Conservation (phyloP, 495 filamentous ascomycete species). For the Hypoxylon lenormandii region DNA sequence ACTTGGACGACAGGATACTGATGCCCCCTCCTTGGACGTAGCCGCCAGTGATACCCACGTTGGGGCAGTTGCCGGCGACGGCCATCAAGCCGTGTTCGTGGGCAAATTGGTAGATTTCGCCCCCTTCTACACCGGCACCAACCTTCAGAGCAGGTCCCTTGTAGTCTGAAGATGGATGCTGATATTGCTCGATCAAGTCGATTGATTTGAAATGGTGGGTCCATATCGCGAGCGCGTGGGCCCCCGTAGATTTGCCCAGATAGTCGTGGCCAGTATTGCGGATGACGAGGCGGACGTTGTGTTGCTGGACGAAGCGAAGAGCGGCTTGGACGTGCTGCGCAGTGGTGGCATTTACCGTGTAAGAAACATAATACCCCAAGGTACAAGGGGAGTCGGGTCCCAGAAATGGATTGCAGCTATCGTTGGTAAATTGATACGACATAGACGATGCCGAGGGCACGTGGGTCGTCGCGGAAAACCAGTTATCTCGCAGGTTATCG, state of each 20-base stretch:
- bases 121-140: constrained; percentile 66
- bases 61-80: constrained; percentile 61
- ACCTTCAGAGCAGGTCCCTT: constrained; percentile 63
- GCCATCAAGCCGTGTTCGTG: constrained; percentile 58
- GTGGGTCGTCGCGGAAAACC: constrained; percentile 44
- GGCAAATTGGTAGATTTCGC: constrained; percentile 61
- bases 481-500: constrained; percentile 28
- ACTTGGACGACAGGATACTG: constrained; percentile 35
- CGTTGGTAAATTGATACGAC: constrained; percentile 25
- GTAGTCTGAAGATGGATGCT: constrained; percentile 44
- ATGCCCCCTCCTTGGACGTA: constrained; percentile 66
- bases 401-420: constrained; percentile 29
- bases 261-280: constrained; percentile 63
- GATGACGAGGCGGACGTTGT: constrained; percentile 62
- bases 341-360: constrained; percentile 63
- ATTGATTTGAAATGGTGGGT: constrained; percentile 68
- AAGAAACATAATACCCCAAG: constrained; percentile 68
- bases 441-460: constrained; percentile 17
- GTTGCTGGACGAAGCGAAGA: constrained; percentile 60
- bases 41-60: constrained; percentile 62
- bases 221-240: constrained; percentile 67
- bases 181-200: constrained; percentile 53
- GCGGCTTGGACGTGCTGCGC: constrained; percentile 57
- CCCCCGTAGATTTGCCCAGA: constrained; percentile 60
- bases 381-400: constrained; percentile 57